A percentile compares a stretch with the other conserved stretches of the same genome.
Conservation (phyloP, 495 filamentous ascomycete species). For the Tuber microsphaerosporum region DNA sequence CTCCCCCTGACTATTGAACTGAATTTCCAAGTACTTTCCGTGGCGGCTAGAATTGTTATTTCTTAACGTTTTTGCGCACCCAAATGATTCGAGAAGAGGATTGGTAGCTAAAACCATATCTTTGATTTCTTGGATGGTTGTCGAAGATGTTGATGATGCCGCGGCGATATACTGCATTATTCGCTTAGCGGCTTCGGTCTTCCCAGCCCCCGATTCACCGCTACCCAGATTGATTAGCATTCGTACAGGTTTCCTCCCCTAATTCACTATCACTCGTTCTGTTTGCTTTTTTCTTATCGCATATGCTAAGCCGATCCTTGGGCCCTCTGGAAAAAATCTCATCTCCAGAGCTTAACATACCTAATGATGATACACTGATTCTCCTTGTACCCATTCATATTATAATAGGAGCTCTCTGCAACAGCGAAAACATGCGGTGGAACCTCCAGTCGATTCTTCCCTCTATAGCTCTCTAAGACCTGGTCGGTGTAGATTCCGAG, state of each 20-base stretch:
- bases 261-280: neutral
- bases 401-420: constrained; percentile 94
- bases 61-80: constrained; percentile 92
- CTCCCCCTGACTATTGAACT: constrained; percentile 90
- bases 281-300: neutral
- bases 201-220: constrained; percentile 95
- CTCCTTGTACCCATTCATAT: constrained; percentile 99
- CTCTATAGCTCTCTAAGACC: constrained; percentile 82
- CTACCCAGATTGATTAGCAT: constrained; percentile 15
- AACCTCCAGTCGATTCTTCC: constrained; percentile 92
- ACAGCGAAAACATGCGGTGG: constrained; percentile 97
- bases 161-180: constrained; percentile 99
- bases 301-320: neutral
- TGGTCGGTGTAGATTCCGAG: constrained; percentile 96
- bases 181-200: constrained; percentile 98
- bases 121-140: constrained; percentile 94
- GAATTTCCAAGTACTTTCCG: constrained; percentile 95
- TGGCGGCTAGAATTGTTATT: constrained; percentile 99
- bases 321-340: neutral
- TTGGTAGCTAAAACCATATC: constrained; percentile 99
- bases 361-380: constrained; percentile 99
- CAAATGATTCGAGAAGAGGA: constrained; percentile 92
- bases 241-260: neutral
- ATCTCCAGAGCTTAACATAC: constrained; percentile 8
- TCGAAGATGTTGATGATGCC: constrained; percentile 79